A percentile compares a stretch with the other conserved stretches of the same genome.
These are phyloP conservation scores for Penicillium thymicola DNA, from an alignment of 2,329 filamentous ascomycete genomes.

Conservation along the genomic window DNA sequence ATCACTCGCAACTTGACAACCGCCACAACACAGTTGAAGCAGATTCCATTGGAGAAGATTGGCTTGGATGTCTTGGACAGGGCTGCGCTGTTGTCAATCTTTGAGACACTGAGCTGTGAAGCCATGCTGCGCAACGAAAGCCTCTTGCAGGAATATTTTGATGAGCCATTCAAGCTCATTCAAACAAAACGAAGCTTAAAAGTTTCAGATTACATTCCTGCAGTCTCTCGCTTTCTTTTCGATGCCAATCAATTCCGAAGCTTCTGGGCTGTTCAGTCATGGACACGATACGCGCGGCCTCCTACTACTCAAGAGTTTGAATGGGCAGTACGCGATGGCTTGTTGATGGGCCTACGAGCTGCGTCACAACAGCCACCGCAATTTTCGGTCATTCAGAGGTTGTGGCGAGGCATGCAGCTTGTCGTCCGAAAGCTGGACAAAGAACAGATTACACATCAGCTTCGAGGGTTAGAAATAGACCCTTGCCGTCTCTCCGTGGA, in stretches of 20 bases:
- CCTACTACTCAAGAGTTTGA: constrained; percentile 76
- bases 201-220: constrained; percentile 71
- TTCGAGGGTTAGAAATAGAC: constrained; percentile 75
- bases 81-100: constrained; percentile 72
- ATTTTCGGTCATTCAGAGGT: constrained; percentile 59
- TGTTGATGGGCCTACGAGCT: constrained; percentile 63
- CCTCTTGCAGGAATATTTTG: constrained; percentile 61
- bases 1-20: constrained; percentile 59
- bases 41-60: constrained; percentile 50
- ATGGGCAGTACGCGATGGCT: constrained; percentile 74
- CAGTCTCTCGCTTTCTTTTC: constrained; percentile 82
- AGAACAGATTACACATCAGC: constrained; percentile 70
- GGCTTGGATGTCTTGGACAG: constrained; percentile 51
- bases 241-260: constrained; percentile 62
- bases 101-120: constrained; percentile 83
- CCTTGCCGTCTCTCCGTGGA: constrained; percentile 59
- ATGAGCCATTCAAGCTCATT: constrained; percentile 76
- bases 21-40: constrained; percentile 54
- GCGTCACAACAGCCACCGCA: constrained; percentile 57
- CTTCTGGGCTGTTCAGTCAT: constrained; percentile 66
- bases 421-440: constrained; percentile 73
- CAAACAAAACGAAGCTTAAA: constrained; percentile 77
- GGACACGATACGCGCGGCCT: constrained; percentile 61
- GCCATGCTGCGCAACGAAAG: constrained; percentile 63
- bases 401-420: constrained; percentile 74